Conservation (phyloP, 2,329 filamentous ascomycete species). For the Aspergillus chevalieri region DNA sequence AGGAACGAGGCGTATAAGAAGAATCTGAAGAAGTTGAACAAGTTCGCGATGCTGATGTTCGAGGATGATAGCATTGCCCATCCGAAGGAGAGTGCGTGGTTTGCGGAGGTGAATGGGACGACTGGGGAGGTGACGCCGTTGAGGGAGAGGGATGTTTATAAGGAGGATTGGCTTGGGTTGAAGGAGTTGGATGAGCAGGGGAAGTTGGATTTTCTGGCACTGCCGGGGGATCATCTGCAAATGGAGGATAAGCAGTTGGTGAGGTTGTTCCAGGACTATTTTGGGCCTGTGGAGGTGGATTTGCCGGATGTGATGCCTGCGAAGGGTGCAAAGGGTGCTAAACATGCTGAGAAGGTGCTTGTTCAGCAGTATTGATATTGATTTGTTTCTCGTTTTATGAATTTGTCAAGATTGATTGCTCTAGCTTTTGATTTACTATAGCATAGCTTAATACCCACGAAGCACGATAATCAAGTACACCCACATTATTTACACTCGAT, state of each 20-base stretch:
- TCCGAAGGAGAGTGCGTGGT: slow-evolving; percentile 88
- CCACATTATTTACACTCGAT: too few species aligned
- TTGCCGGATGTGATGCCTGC: background rate
- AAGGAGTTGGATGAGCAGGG: slow-evolving; percentile 71
- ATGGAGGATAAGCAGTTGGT: slow-evolving; percentile 61
- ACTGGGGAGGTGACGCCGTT: slow-evolving; percentile 58
- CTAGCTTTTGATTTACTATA: too few species aligned
- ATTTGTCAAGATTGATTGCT: too few species aligned
- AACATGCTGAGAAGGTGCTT: slow-evolving; percentile 3
- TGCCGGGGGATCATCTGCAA: slow-evolving; percentile 77
- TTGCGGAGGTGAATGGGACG: slow-evolving; percentile 73
- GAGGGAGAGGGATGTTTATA: slow-evolving; percentile 66
- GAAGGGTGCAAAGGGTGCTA: too few species aligned
- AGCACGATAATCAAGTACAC: too few species aligned
- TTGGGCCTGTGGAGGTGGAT: slow-evolving; percentile 25
- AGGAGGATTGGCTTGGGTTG: slow-evolving; percentile 89
- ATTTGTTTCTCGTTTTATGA: too few species aligned
- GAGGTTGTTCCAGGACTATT: slow-evolving; percentile 55
- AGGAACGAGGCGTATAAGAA: slow-evolving; percentile 71
- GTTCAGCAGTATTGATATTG: background rate
- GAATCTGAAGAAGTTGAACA: slow-evolving; percentile 63
- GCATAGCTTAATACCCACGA: too few species aligned
- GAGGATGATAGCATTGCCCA: slow-evolving; percentile 78
- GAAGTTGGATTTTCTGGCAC: slow-evolving; percentile 66
- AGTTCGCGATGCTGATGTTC: slow-evolving; percentile 86